Evolutionary conservation across 192 early-diverging fungal genomes (phyloP).

Genomic region (Fimicolochytrium jonesii): DNA sequence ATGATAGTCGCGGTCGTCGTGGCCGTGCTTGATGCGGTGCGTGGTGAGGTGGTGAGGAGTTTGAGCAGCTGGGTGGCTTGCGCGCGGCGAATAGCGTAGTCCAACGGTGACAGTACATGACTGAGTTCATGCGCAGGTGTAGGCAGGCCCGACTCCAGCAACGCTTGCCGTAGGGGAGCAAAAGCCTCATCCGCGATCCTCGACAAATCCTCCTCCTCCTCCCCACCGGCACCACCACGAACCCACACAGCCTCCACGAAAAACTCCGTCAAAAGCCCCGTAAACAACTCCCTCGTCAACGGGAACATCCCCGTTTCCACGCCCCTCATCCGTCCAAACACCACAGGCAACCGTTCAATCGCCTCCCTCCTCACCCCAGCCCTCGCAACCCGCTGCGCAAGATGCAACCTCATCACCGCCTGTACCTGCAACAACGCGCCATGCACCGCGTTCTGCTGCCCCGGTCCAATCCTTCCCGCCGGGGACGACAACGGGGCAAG

Average conservation of each 20-base stretch:
- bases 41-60: not conserved
- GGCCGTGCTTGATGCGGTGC: not conserved
- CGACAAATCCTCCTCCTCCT: not conserved
- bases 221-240: constrained; percentile 28
- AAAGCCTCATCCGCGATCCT: constrained; percentile 27
- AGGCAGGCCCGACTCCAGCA: constrained; percentile 25
- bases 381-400: constrained; percentile 42
- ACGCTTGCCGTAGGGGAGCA: constrained; percentile 28
- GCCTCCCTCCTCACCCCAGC: constrained; percentile 13
- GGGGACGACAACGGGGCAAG: constrained; percentile 34
- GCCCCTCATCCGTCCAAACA: no score
- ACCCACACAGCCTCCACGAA: constrained; percentile 25
- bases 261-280: constrained; percentile 50
- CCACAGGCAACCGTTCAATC: not conserved
- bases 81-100: constrained; percentile 17
- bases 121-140: not conserved
- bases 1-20: constrained; percentile 4
- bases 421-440: constrained; percentile 70
- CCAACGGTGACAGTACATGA: no score
- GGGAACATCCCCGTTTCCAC: constrained; percentile 35
- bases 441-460: constrained; percentile 69
- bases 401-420: constrained; percentile 64
- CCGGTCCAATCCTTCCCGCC: constrained; percentile 16
- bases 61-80: constrained; percentile 14
- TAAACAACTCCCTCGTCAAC: constrained; percentile 45